phyloP scores from a whole-genome alignment of 768 basidiomycete species.

The Leccinum incarnatum region DNA sequence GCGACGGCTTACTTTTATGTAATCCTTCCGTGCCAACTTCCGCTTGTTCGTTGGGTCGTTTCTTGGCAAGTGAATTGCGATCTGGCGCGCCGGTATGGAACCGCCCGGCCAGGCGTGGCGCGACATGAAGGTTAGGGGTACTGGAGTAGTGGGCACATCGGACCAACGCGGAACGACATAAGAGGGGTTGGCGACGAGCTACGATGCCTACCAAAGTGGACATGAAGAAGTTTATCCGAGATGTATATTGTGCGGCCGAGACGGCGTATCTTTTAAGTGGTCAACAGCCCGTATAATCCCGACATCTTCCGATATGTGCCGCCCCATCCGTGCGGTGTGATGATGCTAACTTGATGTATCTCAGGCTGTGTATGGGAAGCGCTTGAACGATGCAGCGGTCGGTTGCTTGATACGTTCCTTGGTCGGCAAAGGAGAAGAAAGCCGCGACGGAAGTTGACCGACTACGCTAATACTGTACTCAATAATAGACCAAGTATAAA shows the following conservation, averaged over 20 bases:
- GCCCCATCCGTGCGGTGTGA: not conserved
- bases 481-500: not conserved
- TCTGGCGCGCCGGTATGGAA: conserved; percentile 28
- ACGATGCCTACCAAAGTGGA: conserved; percentile 13
- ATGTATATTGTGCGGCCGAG: not conserved
- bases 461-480: not conserved
- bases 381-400: not conserved
- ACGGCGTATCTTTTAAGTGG: conserved; percentile 21
- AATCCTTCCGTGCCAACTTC: conserved; percentile 35
- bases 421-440: not conserved
- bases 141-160: not conserved
- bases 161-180: conserved; percentile 12
- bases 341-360: not conserved
- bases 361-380: not conserved
- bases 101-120: conserved; percentile 2
- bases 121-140: conserved; percentile 5
- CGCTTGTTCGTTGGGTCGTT: conserved; percentile 20
- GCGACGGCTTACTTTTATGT: conserved; percentile 28
- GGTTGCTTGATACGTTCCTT: not conserved
- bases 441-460: not conserved
- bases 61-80: conserved; percentile 23
- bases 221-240: conserved; percentile 7
- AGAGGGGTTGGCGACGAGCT: conserved; percentile 7
- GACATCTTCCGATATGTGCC: conserved; percentile 24
- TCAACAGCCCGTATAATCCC: conserved; percentile 22